Percentiles rank a stretch among this genome's conserved stretches.
Conservation (phyloP, 169 alveolate species). For the Plasmodium falciparum region DNA sequence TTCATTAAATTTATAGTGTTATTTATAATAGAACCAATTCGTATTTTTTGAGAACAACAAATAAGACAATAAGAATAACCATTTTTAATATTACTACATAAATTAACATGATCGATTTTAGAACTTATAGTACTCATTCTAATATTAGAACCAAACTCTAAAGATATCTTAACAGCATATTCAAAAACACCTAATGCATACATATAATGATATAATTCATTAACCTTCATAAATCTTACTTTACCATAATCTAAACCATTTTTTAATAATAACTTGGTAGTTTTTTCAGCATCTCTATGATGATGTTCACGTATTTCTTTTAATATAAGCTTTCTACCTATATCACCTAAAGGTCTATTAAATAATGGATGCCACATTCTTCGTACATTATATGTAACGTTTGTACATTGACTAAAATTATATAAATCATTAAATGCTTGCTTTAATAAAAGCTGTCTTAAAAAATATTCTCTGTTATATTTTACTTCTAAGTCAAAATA, state of each 20-base stretch:
- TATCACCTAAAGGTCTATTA: slow-evolving; percentile 56
- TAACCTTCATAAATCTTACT: slow-evolving; percentile 61
- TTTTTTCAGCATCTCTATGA: slow-evolving; percentile 35
- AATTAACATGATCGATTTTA: slow-evolving; percentile 5
- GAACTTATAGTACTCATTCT: slow-evolving; percentile 43
- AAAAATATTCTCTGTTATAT: too few relatives aligned
- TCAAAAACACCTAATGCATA: slow-evolving; percentile 60
- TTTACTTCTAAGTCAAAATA: not conserved
- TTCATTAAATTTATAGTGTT: not conserved
- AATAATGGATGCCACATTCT: slow-evolving; percentile 28
- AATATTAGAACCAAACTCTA: slow-evolving; percentile 59
- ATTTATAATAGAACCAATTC: not conserved
- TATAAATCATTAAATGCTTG: not conserved
- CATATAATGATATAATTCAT: slow-evolving; percentile 69
- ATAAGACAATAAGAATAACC: slow-evolving; percentile 33
- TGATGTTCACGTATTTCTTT: slow-evolving; percentile 60
- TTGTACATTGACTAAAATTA: slow-evolving; percentile 12
- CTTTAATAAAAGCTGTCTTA: too few relatives aligned
- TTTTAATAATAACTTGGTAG: slow-evolving; percentile 7
- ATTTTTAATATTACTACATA: slow-evolving; percentile 22
- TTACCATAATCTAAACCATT: slow-evolving; percentile 54
- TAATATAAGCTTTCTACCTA: slow-evolving; percentile 36
- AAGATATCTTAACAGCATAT: slow-evolving; percentile 53
- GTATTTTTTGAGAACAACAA: slow-evolving; percentile 27
- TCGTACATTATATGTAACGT: slow-evolving; percentile 24